These are phyloP conservation scores for Entomortierella parvispora DNA, from an alignment of 192 early-diverging fungal species.

Conservation along the genomic window DNA sequence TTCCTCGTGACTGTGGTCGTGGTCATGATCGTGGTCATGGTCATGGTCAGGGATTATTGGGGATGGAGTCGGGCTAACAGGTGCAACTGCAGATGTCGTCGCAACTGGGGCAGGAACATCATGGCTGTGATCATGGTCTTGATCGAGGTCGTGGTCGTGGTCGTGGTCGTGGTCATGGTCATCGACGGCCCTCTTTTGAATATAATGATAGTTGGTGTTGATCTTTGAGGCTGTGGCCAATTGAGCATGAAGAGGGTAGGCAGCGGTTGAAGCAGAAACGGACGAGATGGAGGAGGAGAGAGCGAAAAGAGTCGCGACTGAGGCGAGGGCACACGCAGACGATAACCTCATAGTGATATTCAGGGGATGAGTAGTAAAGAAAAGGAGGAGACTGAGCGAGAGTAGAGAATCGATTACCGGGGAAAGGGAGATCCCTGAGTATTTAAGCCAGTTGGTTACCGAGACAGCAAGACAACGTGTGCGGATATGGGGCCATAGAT, in stretches of 20 bases:
- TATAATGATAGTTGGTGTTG: background rate
- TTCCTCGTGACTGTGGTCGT: conserved; percentile 1
- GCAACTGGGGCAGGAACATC: conserved; percentile 3
- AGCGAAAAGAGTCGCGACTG: background rate
- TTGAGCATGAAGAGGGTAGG: background rate
- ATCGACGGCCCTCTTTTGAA: conserved; percentile 18
- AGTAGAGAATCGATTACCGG: conserved; percentile 4
- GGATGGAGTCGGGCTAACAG: too few species aligned
- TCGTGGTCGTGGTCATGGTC: conserved; percentile 36
- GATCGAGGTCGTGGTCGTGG: conserved; percentile 7
- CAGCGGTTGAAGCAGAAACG: background rate
- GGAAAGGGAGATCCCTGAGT: background rate
- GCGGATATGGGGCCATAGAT: too few species aligned
- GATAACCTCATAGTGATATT: background rate
- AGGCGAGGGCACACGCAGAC: background rate
- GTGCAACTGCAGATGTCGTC: too few species aligned
- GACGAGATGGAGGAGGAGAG: background rate
- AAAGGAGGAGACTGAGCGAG: background rate
- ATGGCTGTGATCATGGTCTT: conserved; percentile 26
- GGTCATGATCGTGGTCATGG: background rate
- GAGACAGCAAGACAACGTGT: too few species aligned
- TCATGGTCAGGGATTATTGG: background rate
- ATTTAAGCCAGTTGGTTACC: background rate
- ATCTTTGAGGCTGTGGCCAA: background rate
- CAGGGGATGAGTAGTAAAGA: background rate